phyloP scores from a whole-genome alignment of 2,329 filamentous ascomycete species.

The Trichoderma simmonsii region DNA sequence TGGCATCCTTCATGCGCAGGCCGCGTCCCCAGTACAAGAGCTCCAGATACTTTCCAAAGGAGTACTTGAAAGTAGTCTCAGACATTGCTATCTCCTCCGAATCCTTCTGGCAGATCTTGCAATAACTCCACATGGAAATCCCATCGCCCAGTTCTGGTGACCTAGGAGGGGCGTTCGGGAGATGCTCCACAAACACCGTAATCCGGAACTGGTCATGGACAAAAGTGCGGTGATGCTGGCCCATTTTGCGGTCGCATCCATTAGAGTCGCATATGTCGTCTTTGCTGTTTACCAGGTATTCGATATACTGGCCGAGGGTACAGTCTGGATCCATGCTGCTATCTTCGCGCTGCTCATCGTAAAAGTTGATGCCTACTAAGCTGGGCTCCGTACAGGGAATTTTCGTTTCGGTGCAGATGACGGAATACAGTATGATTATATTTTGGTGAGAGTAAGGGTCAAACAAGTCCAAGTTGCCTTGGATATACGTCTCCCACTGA shows the following conservation, averaged over 20 bases:
- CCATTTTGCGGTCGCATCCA: conserved; percentile 83
- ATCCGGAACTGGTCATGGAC: conserved; percentile 94
- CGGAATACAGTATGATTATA: conserved; percentile 89
- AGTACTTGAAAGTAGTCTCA: conserved; percentile 94
- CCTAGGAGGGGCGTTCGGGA: conserved; percentile 42
- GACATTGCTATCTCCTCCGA: conserved; percentile 91
- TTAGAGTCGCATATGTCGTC: conserved; percentile 76
- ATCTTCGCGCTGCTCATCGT: conserved; percentile 83
- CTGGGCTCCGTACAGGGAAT: conserved; percentile 91
- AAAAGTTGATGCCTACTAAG: conserved; percentile 86
- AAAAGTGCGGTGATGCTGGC: conserved; percentile 92
- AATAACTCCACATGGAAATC: conserved; percentile 97
- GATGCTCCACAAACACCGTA: conserved; percentile 76
- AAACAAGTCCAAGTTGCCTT: conserved; percentile 83
- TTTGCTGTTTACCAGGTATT: conserved; percentile 77
- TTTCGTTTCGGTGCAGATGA: conserved; percentile 89
- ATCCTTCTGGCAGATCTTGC: conserved; percentile 86
- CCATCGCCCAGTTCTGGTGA: conserved; percentile 50
- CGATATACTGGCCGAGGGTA: conserved; percentile 90
- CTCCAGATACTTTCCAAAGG: conserved; percentile 97
- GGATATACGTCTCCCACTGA: conserved; percentile 94
- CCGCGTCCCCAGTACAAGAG: conserved; percentile 92
- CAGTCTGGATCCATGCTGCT: conserved; percentile 76
- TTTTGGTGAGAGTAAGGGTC: conserved; percentile 96
- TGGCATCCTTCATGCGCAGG: conserved; percentile 67